A percentile compares a stretch with the other conserved stretches of the same genome.
phyloP scores from a whole-genome alignment of 202 grass and related monocot species.

The Zizania palustris region DNA sequence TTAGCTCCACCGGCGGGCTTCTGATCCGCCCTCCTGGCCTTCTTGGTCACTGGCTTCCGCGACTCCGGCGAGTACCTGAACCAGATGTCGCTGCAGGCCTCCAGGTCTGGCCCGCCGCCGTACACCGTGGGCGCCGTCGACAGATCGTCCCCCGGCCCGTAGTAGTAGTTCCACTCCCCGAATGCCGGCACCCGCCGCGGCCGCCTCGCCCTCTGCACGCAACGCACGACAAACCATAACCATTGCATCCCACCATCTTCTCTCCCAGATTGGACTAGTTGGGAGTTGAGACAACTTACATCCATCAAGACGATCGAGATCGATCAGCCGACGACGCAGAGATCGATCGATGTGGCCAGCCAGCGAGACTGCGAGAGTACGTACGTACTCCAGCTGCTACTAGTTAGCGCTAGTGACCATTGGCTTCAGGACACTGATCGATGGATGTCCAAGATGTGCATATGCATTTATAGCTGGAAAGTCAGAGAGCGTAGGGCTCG shows the following conservation, averaged over 20 bases:
- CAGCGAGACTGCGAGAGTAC: neutral
- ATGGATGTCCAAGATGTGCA: neutral
- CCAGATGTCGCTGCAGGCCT: slow-evolving; percentile 42
- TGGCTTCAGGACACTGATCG: neutral
- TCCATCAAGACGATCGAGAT: slow-evolving; percentile 22
- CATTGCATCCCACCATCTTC: too few species aligned
- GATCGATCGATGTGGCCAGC: neutral
- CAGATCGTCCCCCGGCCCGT: slow-evolving; percentile 29
- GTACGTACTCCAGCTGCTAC: neutral
- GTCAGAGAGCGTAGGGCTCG: too few species aligned
- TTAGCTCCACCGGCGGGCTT: neutral
- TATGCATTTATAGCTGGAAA: neutral
- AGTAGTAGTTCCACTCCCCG: slow-evolving; percentile 60
- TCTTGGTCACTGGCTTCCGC: neutral
- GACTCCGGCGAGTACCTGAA: slow-evolving; percentile 37
- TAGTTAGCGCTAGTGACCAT: neutral
- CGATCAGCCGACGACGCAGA: neutral
- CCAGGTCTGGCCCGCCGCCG: slow-evolving; percentile 8
- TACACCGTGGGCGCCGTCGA: slow-evolving; percentile 10
- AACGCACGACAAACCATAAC: neutral
- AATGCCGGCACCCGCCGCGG: slow-evolving; percentile 51
- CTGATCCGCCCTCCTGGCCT: slow-evolving; percentile 10
- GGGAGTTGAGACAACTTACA: slow-evolving; percentile 1
- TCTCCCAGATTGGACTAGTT: too few species aligned
- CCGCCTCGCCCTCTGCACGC: slow-evolving; percentile 29